phyloP scores from a whole-genome alignment of 176 grass and related monocot species.

The barley (Hordeum vulgare) region DNA sequence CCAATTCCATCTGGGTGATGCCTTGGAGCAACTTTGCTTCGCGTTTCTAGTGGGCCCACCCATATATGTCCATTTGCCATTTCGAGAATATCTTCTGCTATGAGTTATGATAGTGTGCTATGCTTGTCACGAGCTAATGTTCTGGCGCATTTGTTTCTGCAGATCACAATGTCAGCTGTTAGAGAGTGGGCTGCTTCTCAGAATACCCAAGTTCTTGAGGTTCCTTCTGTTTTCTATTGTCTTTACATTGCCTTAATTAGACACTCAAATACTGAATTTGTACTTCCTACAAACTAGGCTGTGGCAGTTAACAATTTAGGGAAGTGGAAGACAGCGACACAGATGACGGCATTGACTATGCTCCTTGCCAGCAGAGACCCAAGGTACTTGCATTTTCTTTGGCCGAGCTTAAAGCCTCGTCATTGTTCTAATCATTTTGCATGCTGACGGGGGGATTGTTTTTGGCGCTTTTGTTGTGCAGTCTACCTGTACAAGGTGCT shows the following conservation, averaged over 20 bases:
- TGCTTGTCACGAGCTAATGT: constrained; percentile 2
- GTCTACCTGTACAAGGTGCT: constrained; percentile 39
- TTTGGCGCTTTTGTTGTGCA: constrained; percentile 28
- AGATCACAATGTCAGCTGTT: constrained; percentile 99
- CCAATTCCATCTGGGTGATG: not conserved
- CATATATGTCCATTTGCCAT: not conserved
- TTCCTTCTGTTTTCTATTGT: constrained; percentile 25
- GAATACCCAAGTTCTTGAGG: constrained; percentile 86
- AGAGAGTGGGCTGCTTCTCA: constrained; percentile 98
- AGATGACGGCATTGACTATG: constrained; percentile 84
- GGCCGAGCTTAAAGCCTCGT: not conserved
- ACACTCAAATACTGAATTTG: constrained; percentile 15
- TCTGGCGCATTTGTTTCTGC: constrained; percentile 1
- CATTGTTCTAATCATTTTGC: not conserved
- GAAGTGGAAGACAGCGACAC: constrained; percentile 93
- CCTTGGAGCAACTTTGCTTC: not conserved
- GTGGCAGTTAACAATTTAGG: constrained; percentile 92
- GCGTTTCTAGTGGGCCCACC: not conserved
- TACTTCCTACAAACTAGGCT: constrained; percentile 48
- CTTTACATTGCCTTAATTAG: constrained; percentile 7
- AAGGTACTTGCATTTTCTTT: constrained; percentile 32
- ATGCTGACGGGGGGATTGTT: not conserved
- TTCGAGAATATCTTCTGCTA: not conserved
- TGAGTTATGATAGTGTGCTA: not conserved
- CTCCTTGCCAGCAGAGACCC: constrained; percentile 84